Evolutionary conservation across 1,284 basidiomycete species (phyloP), one percentile per base, ranked within the genome.

Genomic region (Fomitopsis pinicola): DNA sequence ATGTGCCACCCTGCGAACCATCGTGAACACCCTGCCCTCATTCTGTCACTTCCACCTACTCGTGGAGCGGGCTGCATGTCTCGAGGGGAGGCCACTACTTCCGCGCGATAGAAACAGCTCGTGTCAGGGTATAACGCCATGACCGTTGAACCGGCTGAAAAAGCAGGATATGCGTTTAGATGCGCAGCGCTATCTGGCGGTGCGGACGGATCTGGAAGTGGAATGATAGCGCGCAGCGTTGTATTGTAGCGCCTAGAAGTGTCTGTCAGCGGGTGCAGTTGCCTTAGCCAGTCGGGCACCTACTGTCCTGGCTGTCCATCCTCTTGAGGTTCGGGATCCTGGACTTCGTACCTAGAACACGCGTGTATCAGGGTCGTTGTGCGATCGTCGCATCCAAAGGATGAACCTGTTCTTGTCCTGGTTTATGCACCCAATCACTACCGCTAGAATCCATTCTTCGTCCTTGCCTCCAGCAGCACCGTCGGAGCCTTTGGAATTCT

Each of bases 81-180:
- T 66, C 77, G 82, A 7, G 89, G 89, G 8, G 83, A 82, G 15
- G 83, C 78, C 52, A 91, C 80, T 3, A 92, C 91, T 69, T 91
- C 87, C 6, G 91, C 91, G 19, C 88, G 86, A 68, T 93, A 93
- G 75, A 93, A 93, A 70, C 89, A 92, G 66, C 90, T 92, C 0
- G 91, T 93, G 69, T 93, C 91, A 0, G 91, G 91, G 73, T 92
- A 93, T 14, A 93, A 76, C 1, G 89, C 91, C 82, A 93, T 84
- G 6, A 93, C 91, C 0, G 81, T 88, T 12, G 87, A 84, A 2
- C 90, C 85, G 0, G 81, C 75, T n/a, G 81, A 73, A 69, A 91
- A 92, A 64, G 87, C 85, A 56, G 83, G 88, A 72, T 92, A 91
- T 14, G 84, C 80, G 66, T 79, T 84, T 45, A 85, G 76, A 73